phyloP scores from a whole-genome alignment of 176 grass and related monocot species.

The Chrysopogon serrulatus region DNA sequence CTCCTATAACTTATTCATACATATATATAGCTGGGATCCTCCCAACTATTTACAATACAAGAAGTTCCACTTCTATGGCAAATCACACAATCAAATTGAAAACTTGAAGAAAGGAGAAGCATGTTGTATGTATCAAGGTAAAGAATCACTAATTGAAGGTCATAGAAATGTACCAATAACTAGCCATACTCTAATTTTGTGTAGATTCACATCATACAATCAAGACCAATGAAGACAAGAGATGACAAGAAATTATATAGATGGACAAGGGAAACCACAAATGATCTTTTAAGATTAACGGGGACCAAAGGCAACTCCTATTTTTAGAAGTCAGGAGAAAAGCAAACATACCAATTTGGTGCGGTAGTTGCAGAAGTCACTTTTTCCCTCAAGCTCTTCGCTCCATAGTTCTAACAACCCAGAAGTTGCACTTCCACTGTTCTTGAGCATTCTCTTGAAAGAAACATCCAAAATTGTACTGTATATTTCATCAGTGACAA shows the following conservation, averaged over 20 bases:
- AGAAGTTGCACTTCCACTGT: slow-evolving; percentile 44
- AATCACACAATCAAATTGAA: slow-evolving; percentile 4
- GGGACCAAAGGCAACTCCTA: not conserved
- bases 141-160: not conserved
- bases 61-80: slow-evolving; percentile 8
- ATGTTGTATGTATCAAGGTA: not conserved
- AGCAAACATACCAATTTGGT: slow-evolving; percentile 70
- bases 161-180: not conserved
- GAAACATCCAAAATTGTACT: slow-evolving; percentile 78
- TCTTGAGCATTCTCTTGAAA: slow-evolving; percentile 95
- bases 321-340: slow-evolving; percentile 9
- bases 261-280: not conserved
- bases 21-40: not conserved
- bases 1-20: not conserved
- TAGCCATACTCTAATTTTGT: not conserved
- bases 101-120: not conserved
- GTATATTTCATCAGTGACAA: slow-evolving; percentile 85
- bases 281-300: slow-evolving; percentile 6
- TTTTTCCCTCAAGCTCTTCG: slow-evolving; percentile 88
- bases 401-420: slow-evolving; percentile 79
- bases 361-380: slow-evolving; percentile 81
- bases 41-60: not conserved
- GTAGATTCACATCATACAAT: not conserved
- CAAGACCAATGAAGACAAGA: not conserved
- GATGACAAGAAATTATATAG: not conserved